Evolutionary conservation across 1,284 basidiomycete species (phyloP), one percentile per base, ranked within the genome.

Genomic region (Tilletiopsis washingtonensis): DNA sequence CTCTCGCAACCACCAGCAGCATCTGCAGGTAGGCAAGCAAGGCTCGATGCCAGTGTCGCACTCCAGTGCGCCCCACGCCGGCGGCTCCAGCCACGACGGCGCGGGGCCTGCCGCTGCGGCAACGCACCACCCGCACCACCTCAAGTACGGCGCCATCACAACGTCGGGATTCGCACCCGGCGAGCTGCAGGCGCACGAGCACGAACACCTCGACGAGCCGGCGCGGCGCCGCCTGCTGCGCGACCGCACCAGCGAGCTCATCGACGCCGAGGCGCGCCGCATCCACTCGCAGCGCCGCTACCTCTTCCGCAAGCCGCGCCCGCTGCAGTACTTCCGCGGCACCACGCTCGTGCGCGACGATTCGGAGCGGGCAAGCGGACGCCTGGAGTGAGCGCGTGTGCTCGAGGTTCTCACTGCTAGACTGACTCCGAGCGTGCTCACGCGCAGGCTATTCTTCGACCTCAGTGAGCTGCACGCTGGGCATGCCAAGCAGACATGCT

Each of bases 311-410:
- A 58, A 56, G 4, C 64, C 64, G 3, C 48, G 63, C 2, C 52
- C 64, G 4, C 49, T 65, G n/a, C 64, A 67, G 50, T 65, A 67
- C 51, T 67, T 67, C 32, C 56, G 64, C 15, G 64, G 62, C 24
- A 48, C 45, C 27, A 43, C 50, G 6, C 51, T 67, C 21, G 58
- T 67, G 14, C 48, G 63, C 7, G 57, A 54, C 2, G 51, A 62
- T 4, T 63, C 58, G 11, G 64, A 67, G 42, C 51, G 65, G 3
- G 56, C 56, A 5, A 55, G 51, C 3, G 57, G 54, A 17, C 53
- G 65, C 1, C 44, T 64, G 14, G 63, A 66, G n/a, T n/a, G n/a
- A n/a, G n/a, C n/a, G 40, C n/a, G n/a, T n/a, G n/a, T n/a, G n/a
- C n/a, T n/a, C n/a, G n/a, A n/a, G n/a, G n/a, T n/a, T n/a, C n/a